Base-by-base conservation (phyloP, 176 grass and related monocot genomes). In the Hsuehochloa calcarea region DNA sequence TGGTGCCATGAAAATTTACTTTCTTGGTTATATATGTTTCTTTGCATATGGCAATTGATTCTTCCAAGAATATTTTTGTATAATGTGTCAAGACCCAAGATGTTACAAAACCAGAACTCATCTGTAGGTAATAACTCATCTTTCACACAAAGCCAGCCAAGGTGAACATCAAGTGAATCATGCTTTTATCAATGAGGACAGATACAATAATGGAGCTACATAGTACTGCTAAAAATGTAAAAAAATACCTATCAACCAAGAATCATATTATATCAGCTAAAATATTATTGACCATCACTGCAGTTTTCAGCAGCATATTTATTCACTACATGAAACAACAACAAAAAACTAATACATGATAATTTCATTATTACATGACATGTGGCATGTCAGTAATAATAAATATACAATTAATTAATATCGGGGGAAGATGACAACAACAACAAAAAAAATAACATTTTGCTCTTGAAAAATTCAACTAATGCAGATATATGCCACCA, bases 141-240 rank as follows among this genome's bases (percentile, higher is more conserved):
- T 70, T 29, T 34, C 41, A 37, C 19, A 73, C 11, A 71, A 62
- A 49, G 19, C 20, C 44, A 64, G 40, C 52, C 68, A 31, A 55
- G 49, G 10, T 56, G 1, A 68, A 27, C 17, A n/a, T 11, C 12
- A 47, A 12, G 19, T 61, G 31, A 61, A 15, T 12, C 0, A 23
- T 79, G 29, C 5, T 77, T 86, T 59, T 46, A 79, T 59, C 20
- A 49, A 49, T 51, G 20, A 62, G 45, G 16, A 77, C 12, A 72
- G 41, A 17, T 25, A 25, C 8, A 22, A 19, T n/a, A 64, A 22
- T 74, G 27, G 17, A 25, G 51, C 45, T 78, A 59, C n/a, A 67
- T 60, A 59, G 51, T 25, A 5, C 13, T 19, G 10, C 39, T 85
- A 50, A 37, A 77, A 29, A 31, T 10, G 16, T 27, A 79, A 50